Percentiles rank a stretch among this genome's conserved stretches.
Evolutionary conservation across 148 eudicot genomes (phyloP).

Genomic region (Drosera capensis): DNA sequence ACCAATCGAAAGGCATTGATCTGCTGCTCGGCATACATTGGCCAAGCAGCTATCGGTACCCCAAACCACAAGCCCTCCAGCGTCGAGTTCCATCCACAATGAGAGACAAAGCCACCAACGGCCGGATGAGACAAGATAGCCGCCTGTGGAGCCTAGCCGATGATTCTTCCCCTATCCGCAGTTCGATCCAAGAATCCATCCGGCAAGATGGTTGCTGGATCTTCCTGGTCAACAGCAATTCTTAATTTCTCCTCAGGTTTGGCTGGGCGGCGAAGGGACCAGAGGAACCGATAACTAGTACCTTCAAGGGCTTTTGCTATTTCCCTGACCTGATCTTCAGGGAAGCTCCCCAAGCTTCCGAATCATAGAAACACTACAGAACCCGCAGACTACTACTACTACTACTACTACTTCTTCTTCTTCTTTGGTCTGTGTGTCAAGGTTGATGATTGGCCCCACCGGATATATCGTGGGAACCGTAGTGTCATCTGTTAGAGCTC

Average conservation of each 20-base stretch:
- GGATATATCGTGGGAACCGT: slow-evolving; percentile 2
- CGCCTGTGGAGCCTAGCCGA: slow-evolving; percentile 13
- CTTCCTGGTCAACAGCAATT: background rate
- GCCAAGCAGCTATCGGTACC: slow-evolving; percentile 15
- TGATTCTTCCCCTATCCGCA: slow-evolving; percentile 8
- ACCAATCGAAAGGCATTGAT: background rate
- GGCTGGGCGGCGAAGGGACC: slow-evolving; percentile 10
- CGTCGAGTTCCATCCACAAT: slow-evolving; percentile 13
- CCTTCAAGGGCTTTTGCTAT: slow-evolving; percentile 6
- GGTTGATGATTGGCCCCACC: background rate
- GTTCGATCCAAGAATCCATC: slow-evolving; percentile 18
- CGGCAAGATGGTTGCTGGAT: slow-evolving; percentile 9
- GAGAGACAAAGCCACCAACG: slow-evolving; percentile 17
- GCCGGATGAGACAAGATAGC: slow-evolving; percentile 11
- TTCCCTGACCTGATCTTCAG: slow-evolving; percentile 3
- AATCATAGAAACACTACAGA: slow-evolving; percentile 15
- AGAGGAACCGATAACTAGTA: slow-evolving; percentile 9
- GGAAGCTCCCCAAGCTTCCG: slow-evolving; percentile 8
- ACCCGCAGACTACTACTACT: slow-evolving; percentile 1
- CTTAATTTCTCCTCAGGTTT: background rate
- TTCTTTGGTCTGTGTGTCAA: background rate
- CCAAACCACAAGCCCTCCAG: slow-evolving; percentile 17
- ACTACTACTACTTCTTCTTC: slow-evolving; percentile 1
- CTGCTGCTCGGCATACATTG: slow-evolving; percentile 5
- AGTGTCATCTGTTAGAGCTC: background rate